Evolutionary conservation across 257 asterid genomes (phyloP).

Genomic region (Capsicum rhomboideum): DNA sequence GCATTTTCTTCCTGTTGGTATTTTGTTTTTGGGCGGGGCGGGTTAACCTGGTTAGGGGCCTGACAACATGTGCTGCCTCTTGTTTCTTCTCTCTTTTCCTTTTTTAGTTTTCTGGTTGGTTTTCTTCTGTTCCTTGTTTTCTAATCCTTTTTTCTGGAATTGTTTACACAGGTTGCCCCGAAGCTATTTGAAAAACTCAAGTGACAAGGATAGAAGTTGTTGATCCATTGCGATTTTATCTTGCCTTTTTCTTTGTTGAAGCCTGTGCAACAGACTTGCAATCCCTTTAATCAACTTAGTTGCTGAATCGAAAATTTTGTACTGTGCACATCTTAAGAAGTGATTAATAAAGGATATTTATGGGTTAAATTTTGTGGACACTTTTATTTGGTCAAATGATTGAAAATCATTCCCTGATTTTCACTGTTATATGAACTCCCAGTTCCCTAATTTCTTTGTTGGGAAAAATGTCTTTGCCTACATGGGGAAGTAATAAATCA

Average conservation of each 20-base stretch:
- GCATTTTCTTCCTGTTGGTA: too few relatives aligned
- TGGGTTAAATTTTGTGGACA: background rate
- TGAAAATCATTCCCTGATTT: background rate
- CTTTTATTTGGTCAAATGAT: too few relatives aligned
- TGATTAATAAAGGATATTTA: background rate
- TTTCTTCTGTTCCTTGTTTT: background rate
- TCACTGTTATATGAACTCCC: background rate
- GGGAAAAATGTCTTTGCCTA: background rate
- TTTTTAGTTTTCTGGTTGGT: background rate
- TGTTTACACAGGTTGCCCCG: conserved; percentile 10
- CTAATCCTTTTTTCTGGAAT: background rate
- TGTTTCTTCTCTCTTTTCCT: background rate
- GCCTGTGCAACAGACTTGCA: background rate
- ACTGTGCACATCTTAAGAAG: background rate
- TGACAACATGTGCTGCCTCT: too few relatives aligned
- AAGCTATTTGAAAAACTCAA: conserved; percentile 10
- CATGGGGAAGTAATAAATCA: background rate
- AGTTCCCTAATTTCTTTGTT: background rate
- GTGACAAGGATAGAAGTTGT: background rate
- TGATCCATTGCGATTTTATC: background rate
- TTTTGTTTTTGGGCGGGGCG: too few relatives aligned
- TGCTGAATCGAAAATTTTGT: background rate
- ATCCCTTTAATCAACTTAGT: background rate
- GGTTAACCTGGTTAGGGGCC: too few relatives aligned
- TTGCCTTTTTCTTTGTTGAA: background rate